phyloP scores from a whole-genome alignment of 306 rosid genomes.

The Rosa chinensis region DNA sequence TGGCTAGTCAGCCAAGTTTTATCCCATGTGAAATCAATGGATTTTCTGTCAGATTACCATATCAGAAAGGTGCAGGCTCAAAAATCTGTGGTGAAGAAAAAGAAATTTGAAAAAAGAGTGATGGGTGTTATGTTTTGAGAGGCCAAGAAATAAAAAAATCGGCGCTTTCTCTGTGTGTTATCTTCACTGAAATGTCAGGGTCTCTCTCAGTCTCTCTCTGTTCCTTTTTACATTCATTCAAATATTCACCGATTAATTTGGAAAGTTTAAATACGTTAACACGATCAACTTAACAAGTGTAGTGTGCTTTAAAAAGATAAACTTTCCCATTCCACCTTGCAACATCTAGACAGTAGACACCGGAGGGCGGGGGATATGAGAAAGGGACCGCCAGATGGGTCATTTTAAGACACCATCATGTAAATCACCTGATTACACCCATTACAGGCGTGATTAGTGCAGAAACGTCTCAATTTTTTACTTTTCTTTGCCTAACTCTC shows the following conservation, averaged over 20 bases:
- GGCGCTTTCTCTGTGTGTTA: too few relatives aligned
- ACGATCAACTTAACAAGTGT: not conserved
- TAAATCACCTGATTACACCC: not conserved
- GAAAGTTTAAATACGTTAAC: not conserved
- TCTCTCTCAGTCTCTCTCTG: too few relatives aligned
- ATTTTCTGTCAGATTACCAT: too few relatives aligned
- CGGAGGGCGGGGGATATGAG: not conserved
- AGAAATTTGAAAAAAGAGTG: too few relatives aligned
- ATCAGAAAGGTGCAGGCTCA: too few relatives aligned
- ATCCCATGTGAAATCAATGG: too few relatives aligned
- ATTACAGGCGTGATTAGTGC: slow-evolving; percentile 10
- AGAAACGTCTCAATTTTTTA: not conserved
- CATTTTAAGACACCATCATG: not conserved
- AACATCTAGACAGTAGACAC: not conserved
- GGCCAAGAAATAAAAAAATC: too few relatives aligned
- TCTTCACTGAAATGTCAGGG: too few relatives aligned
- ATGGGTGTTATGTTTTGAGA: too few relatives aligned
- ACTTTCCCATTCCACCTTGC: not conserved
- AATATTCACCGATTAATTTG: not conserved
- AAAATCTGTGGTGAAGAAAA: too few relatives aligned
- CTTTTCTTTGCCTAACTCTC: not conserved
- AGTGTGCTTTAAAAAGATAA: not conserved
- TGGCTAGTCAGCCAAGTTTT: too few relatives aligned
- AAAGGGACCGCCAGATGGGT: not conserved
- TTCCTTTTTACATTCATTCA: too few relatives aligned